Percentiles rank a stretch among this genome's conserved stretches.
phyloP scores from a whole-genome alignment of 2,329 filamentous ascomycete species.

The Fonsecaea nubica region DNA sequence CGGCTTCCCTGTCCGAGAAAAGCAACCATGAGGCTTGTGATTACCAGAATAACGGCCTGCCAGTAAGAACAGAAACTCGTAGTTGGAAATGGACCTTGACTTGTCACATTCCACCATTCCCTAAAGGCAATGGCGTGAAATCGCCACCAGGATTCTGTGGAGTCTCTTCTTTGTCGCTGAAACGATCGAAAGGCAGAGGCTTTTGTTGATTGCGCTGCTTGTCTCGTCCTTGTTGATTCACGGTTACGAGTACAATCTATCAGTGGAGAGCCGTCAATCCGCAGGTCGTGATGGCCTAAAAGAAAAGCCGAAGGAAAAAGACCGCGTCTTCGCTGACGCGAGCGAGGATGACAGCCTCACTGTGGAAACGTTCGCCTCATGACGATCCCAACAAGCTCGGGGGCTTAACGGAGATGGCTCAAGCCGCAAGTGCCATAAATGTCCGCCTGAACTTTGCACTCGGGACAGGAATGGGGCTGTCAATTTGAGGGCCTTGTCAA shows the following conservation, averaged over 20 bases:
- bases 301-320: not conserved
- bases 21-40: not conserved
- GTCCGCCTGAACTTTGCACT: not conserved
- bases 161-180: not conserved
- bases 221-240: not conserved
- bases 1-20: not conserved
- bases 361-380: not conserved
- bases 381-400: not conserved
- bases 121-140: not conserved
- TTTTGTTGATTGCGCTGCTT: not conserved
- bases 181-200: not conserved
- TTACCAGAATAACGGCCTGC: not conserved
- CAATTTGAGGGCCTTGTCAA: not conserved
- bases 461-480: not conserved
- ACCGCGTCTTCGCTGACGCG: not conserved
- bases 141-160: not conserved
- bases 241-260: not conserved
- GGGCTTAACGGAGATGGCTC: not conserved
- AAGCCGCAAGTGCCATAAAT: not conserved
- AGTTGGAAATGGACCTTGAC: not conserved
- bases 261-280: not conserved
- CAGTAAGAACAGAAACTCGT: not conserved
- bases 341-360: not conserved
- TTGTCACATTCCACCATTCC: conserved; percentile 4
- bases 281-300: not conserved